phyloP scores from a whole-genome alignment of 2,329 filamentous ascomycete species.

The Fonsecaea monophora region DNA sequence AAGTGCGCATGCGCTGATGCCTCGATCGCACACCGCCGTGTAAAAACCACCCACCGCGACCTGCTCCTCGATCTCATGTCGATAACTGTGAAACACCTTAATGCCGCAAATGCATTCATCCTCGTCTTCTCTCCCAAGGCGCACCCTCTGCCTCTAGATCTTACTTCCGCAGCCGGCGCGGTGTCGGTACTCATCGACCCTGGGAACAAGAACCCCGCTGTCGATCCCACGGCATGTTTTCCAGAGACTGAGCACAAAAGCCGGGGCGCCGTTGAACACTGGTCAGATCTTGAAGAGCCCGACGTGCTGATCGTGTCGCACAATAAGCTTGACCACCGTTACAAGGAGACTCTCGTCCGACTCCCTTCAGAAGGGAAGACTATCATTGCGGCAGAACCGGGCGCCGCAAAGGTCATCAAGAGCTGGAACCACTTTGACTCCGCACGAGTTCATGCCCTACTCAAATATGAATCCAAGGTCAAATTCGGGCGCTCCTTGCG shows the following conservation, averaged over 20 bases:
- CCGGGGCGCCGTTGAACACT: constrained; percentile 63
- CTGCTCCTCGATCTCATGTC: constrained; percentile 28
- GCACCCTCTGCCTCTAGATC: constrained; percentile 23
- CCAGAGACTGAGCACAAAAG: constrained; percentile 64
- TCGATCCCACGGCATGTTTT: constrained; percentile 67
- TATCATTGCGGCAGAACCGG: constrained; percentile 69
- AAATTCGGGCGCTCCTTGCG: constrained; percentile 50
- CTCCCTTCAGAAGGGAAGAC: constrained; percentile 63
- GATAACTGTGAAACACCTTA: constrained; percentile 39
- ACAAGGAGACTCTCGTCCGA: constrained; percentile 71
- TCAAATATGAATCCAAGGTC: constrained; percentile 51
- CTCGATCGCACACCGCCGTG: not conserved
- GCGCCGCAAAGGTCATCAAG: constrained; percentile 69
- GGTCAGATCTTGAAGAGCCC: constrained; percentile 61
- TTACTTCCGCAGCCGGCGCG: constrained; percentile 23
- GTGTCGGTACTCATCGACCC: constrained; percentile 76
- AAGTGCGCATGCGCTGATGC: not conserved
- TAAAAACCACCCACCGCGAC: not conserved
- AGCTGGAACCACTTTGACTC: constrained; percentile 72
- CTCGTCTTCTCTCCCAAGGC: constrained; percentile 42
- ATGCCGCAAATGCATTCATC: constrained; percentile 46
- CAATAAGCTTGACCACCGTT: constrained; percentile 72
- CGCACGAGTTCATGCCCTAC: constrained; percentile 52
- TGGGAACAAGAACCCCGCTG: constrained; percentile 69
- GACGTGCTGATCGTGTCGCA: constrained; percentile 67